These are phyloP conservation scores for Amoebophrya sp. DNA, from an alignment of 169 alveolate genomes.

Conservation along the genomic window DNA sequence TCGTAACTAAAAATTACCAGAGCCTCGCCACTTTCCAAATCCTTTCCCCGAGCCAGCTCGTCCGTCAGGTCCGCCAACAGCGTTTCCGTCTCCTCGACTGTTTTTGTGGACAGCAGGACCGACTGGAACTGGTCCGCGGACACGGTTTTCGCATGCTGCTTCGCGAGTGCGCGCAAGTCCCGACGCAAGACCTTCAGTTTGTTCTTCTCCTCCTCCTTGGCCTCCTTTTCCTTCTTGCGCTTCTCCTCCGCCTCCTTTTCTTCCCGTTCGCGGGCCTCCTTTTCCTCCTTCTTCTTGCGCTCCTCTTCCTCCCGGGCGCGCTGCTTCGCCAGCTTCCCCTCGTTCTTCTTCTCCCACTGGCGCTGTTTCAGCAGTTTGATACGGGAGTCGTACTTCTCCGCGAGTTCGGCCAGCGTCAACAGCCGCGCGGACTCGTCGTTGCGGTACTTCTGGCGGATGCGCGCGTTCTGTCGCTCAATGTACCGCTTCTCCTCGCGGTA, in stretches of 20 bases:
- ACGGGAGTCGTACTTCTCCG: constrained; percentile 46
- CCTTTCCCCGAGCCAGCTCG: neutral
- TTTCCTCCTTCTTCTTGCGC: neutral
- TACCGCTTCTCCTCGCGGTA: constrained; percentile 71
- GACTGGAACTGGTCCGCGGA: neutral
- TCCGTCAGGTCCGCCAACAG: neutral
- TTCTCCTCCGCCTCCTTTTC: neutral
- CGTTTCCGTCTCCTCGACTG: neutral
- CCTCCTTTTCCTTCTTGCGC: neutral
- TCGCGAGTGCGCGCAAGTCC: neutral
- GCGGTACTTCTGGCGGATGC: constrained; percentile 60
- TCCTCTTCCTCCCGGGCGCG: neutral
- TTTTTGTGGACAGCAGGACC: neutral
- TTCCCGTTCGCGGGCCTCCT: neutral
- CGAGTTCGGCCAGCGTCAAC: constrained; percentile 62
- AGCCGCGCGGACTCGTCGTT: constrained; percentile 71
- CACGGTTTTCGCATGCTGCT: neutral
- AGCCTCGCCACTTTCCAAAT: neutral
- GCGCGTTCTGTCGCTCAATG: constrained; percentile 74
- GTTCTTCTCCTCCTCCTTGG: neutral
- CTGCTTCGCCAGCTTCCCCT: neutral
- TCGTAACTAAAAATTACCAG: too few relatives aligned
- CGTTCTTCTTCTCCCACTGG: neutral
- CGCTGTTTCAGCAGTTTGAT: neutral
- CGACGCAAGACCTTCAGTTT: neutral